Evolutionary conservation across 306 rosid species (phyloP), one percentile per base, ranked within the genome.

Genomic region (Castanea mollissima): DNA sequence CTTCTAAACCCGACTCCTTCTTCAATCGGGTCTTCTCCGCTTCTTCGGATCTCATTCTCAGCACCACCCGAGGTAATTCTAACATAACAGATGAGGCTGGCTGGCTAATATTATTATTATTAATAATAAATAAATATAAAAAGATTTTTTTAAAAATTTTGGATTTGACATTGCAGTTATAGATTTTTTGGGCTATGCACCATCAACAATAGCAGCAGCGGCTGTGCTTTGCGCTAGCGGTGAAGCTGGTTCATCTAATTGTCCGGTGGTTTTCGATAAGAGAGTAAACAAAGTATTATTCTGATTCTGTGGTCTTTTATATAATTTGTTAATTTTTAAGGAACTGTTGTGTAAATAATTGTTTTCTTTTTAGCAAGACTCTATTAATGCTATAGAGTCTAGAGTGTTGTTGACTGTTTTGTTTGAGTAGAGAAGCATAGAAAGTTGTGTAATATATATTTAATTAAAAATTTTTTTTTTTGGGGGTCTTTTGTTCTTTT

Each of bases 151-250:
- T 3, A 21, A 21, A 23, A 68, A 8, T 32, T 27, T 64, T 13
- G 0, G 5, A 0, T 49, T 11, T 44, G 68, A 6, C 44, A 35
- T 76, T 73, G 19, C 90, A 93, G 98, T 79, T 55, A 62, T 80
- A 15, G 92, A 88, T 7, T 88, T 93, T 79, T 55, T 91, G 89
- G 84, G 67, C 29, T 91, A 85, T 55, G 16, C 90, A 38, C 93
- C 97, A 20, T 93, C 97, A 71, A 68, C 85, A 20, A 55, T 89
- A 0, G 97, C 97, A 0, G 97, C 94, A 4, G 94, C 97, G 52
- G 97, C 97, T 5, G 92, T 88, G 31, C 89, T 91, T 18, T 85
- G 89, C 41, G 88, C 89, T 1, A 82, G 86, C 15, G 75, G 84
- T 11, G 54, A 29, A 19, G 23, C 27, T 2, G 86, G 72, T 55